Evolutionary conservation across 192 early-diverging fungal species (phyloP).

Genomic region (Entomortierella chlamydospora): DNA sequence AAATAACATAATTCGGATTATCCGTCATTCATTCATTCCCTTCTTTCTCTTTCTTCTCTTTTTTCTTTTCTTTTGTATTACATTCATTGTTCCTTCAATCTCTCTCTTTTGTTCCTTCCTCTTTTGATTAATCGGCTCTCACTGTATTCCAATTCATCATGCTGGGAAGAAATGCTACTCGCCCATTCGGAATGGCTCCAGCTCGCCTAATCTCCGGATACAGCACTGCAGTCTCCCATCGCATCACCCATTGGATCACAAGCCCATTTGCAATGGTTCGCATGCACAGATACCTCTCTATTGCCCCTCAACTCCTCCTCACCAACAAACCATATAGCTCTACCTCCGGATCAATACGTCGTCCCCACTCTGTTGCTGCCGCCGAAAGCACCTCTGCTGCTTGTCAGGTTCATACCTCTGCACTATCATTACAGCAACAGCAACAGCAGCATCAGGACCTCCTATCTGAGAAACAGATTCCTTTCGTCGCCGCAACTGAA

Average conservation of each 20-base stretch:
- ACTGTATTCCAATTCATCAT: too few species aligned
- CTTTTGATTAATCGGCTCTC: too few species aligned
- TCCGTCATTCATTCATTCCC: too few species aligned
- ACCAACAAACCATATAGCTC: constrained; percentile 5
- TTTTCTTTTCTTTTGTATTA: not conserved
- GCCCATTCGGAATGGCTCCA: constrained; percentile 51
- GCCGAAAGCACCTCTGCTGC: not conserved
- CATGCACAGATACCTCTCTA: constrained; percentile 44
- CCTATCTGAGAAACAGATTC: not conserved
- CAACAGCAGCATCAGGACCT: constrained; percentile 7
- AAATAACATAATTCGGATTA: too few species aligned
- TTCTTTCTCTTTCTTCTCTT: not conserved
- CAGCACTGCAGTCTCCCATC: constrained; percentile 30
- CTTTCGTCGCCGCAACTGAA: not conserved
- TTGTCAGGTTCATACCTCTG: constrained; percentile 22
- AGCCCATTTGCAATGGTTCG: constrained; percentile 25
- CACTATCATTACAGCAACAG: constrained; percentile 33
- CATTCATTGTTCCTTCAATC: too few species aligned
- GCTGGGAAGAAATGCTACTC: constrained; percentile 44
- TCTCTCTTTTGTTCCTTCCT: too few species aligned
- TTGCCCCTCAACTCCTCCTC: constrained; percentile 29
- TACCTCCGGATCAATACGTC: constrained; percentile 1
- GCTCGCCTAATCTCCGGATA: constrained; percentile 27
- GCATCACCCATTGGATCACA: constrained; percentile 49
- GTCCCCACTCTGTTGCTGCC: not conserved